These are phyloP conservation scores for Recurvomyces mirabilis DNA, from an alignment of 495 filamentous ascomycete genomes.

Conservation along the genomic window DNA sequence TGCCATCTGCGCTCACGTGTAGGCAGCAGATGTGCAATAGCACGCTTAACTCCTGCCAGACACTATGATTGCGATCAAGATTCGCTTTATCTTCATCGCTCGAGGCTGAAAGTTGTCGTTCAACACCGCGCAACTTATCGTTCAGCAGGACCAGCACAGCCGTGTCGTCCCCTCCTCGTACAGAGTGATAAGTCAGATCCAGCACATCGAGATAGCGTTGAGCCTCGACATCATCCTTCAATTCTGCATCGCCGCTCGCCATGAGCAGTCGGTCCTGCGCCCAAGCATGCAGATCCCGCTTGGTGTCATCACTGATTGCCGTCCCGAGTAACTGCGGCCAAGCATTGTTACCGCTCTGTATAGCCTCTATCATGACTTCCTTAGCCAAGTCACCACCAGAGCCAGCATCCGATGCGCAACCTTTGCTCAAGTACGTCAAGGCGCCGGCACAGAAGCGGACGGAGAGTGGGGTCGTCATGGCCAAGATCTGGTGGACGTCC, in stretches of 20 bases:
- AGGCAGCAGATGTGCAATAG: conserved; percentile 10
- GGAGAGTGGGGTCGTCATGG: conserved; percentile 11
- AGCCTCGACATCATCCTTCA: background rate
- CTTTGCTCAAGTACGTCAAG: background rate
- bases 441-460: conserved; percentile 7
- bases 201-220: conserved; percentile 4
- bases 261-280: conserved; percentile 6
- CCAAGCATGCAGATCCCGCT: conserved; percentile 10
- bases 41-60: background rate
- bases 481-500: conserved; percentile 3
- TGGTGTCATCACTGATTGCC: conserved; percentile 1
- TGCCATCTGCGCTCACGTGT: background rate
- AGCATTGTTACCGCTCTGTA: conserved; percentile 8
- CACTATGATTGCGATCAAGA: background rate
- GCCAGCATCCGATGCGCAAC: background rate
- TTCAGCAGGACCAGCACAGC: conserved; percentile 2
- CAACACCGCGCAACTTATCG: conserved; percentile 5
- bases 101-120: background rate
- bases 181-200: background rate
- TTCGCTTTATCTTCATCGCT: background rate
- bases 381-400: background rate
- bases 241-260: background rate
- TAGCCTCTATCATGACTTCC: conserved; percentile 6
- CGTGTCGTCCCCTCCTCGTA: background rate
- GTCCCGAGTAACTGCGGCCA: conserved; percentile 18